Evolutionary conservation across 768 basidiomycete species (phyloP).

Genomic region (Suillus hirtellus): DNA sequence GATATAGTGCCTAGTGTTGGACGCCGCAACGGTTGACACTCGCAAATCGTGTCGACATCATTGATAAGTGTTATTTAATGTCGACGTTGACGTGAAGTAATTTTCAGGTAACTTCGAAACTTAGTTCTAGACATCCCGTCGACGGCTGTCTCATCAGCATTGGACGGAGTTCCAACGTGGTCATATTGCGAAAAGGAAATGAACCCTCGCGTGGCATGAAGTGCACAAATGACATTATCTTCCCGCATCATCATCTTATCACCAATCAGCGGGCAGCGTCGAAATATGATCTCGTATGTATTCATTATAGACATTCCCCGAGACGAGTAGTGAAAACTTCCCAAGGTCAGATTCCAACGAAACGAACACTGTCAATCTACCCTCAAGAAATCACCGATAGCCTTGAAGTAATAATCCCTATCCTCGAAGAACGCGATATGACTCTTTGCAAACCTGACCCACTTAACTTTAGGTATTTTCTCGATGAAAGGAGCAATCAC

Average conservation of each 20-base stretch:
- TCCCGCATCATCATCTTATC: not conserved
- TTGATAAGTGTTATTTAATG: not conserved
- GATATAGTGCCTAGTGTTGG: not conserved
- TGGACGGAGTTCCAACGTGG: not conserved
- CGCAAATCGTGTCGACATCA: not conserved
- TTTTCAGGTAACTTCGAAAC: not conserved
- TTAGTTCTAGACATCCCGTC: too few relatives aligned
- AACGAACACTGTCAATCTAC: not conserved
- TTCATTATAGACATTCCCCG: not conserved
- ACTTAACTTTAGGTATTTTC: conserved; percentile 35
- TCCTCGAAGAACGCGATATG: conserved; percentile 23
- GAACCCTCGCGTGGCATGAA: not conserved
- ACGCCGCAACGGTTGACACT: not conserved
- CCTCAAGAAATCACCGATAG: conserved; percentile 17
- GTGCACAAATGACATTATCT: not conserved
- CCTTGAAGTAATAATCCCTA: conserved; percentile 23
- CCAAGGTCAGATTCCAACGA: not conserved
- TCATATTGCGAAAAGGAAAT: not conserved
- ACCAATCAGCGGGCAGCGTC: not conserved
- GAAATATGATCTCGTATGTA: not conserved
- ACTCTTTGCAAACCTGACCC: conserved; percentile 36
- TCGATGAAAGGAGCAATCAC: conserved; percentile 35
- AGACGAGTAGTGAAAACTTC: not conserved
- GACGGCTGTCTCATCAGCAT: too few relatives aligned
- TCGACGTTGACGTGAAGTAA: not conserved